Percentiles rank a stretch among this genome's conserved stretches.
These are phyloP conservation scores for Elsinoe fawcettii DNA, from an alignment of 2,329 filamentous ascomycete genomes.

Conservation along the genomic window DNA sequence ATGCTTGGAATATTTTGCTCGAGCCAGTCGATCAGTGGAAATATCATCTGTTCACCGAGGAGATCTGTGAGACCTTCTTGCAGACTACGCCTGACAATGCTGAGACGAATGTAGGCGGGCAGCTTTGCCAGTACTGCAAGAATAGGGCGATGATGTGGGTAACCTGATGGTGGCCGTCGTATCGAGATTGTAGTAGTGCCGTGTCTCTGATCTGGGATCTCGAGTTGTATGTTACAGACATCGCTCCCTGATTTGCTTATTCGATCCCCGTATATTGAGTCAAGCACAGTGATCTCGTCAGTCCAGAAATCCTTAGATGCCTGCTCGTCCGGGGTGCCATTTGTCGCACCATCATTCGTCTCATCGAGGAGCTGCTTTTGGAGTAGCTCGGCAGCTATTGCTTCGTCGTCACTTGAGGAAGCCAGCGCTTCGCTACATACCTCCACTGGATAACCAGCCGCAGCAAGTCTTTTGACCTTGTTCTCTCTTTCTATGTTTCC, in stretches of 20 bases:
- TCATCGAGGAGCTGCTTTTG: constrained; percentile 58
- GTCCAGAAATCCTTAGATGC: constrained; percentile 59
- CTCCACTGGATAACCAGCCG: constrained; percentile 77
- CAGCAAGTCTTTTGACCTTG: constrained; percentile 70
- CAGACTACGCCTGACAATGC: constrained; percentile 70
- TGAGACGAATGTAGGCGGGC: constrained; percentile 88
- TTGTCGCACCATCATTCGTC: constrained; percentile 19
- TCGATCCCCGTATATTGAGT: constrained; percentile 75
- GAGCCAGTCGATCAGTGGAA: constrained; percentile 83
- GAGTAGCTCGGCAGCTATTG: constrained; percentile 66
- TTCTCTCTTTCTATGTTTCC: constrained; percentile 74
- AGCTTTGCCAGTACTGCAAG: constrained; percentile 61
- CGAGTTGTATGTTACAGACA: constrained; percentile 62
- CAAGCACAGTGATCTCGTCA: constrained; percentile 75
- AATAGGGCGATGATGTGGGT: constrained; percentile 62
- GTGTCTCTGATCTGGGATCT: constrained; percentile 39
- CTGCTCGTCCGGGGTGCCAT: constrained; percentile 31
- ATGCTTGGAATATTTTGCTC: constrained; percentile 77
- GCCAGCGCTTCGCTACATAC: constrained; percentile 74
- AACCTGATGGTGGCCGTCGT: constrained; percentile 58
- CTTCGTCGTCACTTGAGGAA: constrained; percentile 62
- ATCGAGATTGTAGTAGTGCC: constrained; percentile 53
- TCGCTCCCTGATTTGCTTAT: constrained; percentile 46
- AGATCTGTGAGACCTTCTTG: constrained; percentile 62
- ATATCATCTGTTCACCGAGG: constrained; percentile 82